These are phyloP conservation scores for Lodderomyces jiufengensis DNA, from an alignment of 1,139 yeast genomes.

Conservation along the genomic window DNA sequence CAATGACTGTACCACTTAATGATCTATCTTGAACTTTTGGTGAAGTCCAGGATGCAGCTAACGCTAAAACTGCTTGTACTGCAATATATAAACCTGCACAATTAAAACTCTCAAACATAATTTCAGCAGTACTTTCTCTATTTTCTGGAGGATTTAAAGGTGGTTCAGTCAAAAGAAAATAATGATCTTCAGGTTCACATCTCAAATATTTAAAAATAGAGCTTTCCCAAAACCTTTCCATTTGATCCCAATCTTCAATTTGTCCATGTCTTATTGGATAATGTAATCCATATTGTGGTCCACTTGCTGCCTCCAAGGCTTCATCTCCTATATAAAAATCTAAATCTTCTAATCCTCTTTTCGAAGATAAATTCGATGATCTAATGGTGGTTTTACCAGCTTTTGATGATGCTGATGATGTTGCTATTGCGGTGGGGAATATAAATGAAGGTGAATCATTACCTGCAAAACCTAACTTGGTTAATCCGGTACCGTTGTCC, in stretches of 20 bases:
- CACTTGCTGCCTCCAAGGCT: slow-evolving; percentile 84
- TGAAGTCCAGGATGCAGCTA: slow-evolving; percentile 99
- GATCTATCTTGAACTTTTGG: slow-evolving; percentile 93
- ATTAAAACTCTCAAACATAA: slow-evolving; percentile 97
- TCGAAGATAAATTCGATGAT: slow-evolving; percentile 52
- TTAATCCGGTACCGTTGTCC: slow-evolving; percentile 98
- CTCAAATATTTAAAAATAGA: slow-evolving; percentile 92
- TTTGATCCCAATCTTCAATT: slow-evolving; percentile 98
- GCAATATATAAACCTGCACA: slow-evolving; percentile 98
- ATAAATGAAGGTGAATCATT: slow-evolving; percentile 97
- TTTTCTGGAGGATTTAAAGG: slow-evolving; percentile 98
- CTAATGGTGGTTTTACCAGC: slow-evolving; percentile 33
- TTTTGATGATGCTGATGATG: slow-evolving; percentile 48
- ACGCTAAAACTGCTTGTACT: slow-evolving; percentile 96
- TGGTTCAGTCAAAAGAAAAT: slow-evolving; percentile 92
- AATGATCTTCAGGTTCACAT: slow-evolving; percentile 98
- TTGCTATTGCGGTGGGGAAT: slow-evolving; percentile 96
- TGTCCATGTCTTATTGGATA: slow-evolving; percentile 98
- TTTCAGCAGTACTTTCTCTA: slow-evolving; percentile 96
- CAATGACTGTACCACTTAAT: slow-evolving; percentile 96
- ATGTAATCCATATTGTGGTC: slow-evolving; percentile 81
- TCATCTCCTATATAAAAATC: slow-evolving; percentile 96
- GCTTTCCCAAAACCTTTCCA: slow-evolving; percentile 99
- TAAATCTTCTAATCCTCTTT: slow-evolving; percentile 90
- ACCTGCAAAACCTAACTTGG: slow-evolving; percentile 97